Evolutionary conservation across 108 stramenopile genomes (phyloP), one percentile per base, ranked within the genome.

Genomic region (Conticribra guillardii): DNA sequence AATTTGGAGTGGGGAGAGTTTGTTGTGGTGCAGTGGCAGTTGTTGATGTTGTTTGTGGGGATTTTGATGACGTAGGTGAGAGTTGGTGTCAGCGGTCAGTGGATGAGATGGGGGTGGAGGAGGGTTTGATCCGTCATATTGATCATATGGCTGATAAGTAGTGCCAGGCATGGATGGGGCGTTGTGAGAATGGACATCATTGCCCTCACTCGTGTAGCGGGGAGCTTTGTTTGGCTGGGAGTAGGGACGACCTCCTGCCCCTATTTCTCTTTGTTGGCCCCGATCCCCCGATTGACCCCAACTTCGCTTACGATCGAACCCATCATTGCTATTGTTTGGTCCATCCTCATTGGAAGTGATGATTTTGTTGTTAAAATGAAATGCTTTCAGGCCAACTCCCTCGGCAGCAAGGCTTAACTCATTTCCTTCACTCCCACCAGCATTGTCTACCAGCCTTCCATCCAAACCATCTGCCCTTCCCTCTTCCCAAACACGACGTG

Each of bases 361-460:
- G 47, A 74, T 30, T 8, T 48, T 16, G 47, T 74, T 74, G 29
- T 44, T 65, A 34, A 27, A 59, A 65, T 74, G 64, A 37, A 74
- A 41, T 9, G 64, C 73, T 54, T 65, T 64, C 64, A 74, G 32
- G 21, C 31, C 47, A n/a, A 74, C 57, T 21, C 73, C 73, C 52
- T 34, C 54, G 3, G 21, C 24, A 1, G 63, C 53, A 19, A 72
- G 46, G 28, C 71, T 71, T 24, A 26, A 22, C 1, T 24, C 49
- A 8, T 34, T 47, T 11, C 26, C 27, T 17, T 28, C 28, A 0
- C 17, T 1, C 8, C 52, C 73, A 3, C 33, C 46, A 9, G 19
- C 47, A 24, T 22, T 55, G 1, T 11, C 51, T 47, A 29, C 47
- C n/a, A 9, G 17, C 28, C 26, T 69, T 4, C 68, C 68, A 59